Base-by-base conservation (phyloP, 306 rosid genomes). In the Citrullus colocynthis region DNA sequence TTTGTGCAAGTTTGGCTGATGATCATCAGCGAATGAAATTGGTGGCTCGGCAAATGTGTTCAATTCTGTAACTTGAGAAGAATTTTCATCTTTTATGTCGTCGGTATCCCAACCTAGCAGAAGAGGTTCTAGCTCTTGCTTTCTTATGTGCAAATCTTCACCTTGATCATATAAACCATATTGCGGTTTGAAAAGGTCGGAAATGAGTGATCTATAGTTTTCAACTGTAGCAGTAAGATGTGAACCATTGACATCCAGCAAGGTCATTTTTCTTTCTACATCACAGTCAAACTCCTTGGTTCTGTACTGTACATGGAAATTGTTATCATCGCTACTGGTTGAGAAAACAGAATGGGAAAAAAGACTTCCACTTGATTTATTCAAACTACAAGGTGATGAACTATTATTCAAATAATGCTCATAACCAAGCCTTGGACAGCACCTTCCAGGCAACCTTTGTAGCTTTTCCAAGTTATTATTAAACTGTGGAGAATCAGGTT, bases 71-170 rank as follows among this genome's bases (percentile, higher is more conserved):
- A 66, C 59, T 62, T 42, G 80, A 76, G 58, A 84, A 41, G 21
- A 45, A 74, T 76, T 85, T 77, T 78, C 85, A 37, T 75, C 82
- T 44, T 56, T 36, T 14, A 24, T 52, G 49, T 75, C 32, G 77
- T 81, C 85, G 42, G 61, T 81, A 58, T 83, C 85, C 77, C 83
- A 88, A 28, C 81, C 93, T 39, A 88, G 81, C 48, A 84, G 87
- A 85, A 83, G 84, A 77, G 87, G 59, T 76, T 67, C 21, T 24
- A 79, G 85, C 28, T 82, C 87, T 80, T 77, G 86, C 13, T 82
- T 87, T 78, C 79, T 84, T 75, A 81, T 61, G 55, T 76, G 24
- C 66, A 67, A 77, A 81, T 30, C 65, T 59, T 78, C 75, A 16
- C 18, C 81, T 42, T 79, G 75, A 78, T 77, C 57, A 75, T 24